phyloP scores from a whole-genome alignment of 2,329 filamentous ascomycete genomes.

The Tympanopsis confertula region DNA sequence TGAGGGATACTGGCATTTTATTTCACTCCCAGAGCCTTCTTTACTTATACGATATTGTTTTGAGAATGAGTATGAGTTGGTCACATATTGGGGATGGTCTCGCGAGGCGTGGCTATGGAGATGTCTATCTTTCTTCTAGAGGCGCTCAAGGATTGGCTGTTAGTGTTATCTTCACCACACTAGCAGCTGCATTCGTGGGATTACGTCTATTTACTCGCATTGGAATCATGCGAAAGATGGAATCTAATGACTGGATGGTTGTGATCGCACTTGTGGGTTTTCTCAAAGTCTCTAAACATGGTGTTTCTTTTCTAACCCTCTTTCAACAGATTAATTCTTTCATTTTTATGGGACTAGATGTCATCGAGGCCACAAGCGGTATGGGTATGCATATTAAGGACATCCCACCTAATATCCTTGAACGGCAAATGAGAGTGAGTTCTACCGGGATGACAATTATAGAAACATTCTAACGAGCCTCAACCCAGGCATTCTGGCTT shows the following conservation, averaged over 20 bases:
- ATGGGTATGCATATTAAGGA: constrained; percentile 19
- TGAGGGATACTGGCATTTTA: too few relatives aligned
- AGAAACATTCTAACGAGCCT: too few relatives aligned
- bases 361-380: constrained; percentile 16
- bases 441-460: neutral
- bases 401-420: constrained; percentile 14
- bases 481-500: neutral
- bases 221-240: constrained; percentile 16
- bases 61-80: too few relatives aligned
- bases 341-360: neutral
- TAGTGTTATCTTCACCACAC: neutral
- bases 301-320: constrained; percentile 17
- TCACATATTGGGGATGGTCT: too few relatives aligned
- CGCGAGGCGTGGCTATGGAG: too few relatives aligned
- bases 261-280: constrained; percentile 16
- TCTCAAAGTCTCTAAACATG: neutral
- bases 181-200: constrained; percentile 9
- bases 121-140: too few relatives aligned
- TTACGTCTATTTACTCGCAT: constrained; percentile 18
- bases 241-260: constrained; percentile 22
- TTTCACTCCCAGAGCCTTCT: too few relatives aligned
- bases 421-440: constrained; percentile 12
- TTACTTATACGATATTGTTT: too few relatives aligned
- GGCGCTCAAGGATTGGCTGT: neutral
- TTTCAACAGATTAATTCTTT: neutral